Conservation (phyloP, 768 basidiomycete species). For the Sistotremastrum niveocremeum region DNA sequence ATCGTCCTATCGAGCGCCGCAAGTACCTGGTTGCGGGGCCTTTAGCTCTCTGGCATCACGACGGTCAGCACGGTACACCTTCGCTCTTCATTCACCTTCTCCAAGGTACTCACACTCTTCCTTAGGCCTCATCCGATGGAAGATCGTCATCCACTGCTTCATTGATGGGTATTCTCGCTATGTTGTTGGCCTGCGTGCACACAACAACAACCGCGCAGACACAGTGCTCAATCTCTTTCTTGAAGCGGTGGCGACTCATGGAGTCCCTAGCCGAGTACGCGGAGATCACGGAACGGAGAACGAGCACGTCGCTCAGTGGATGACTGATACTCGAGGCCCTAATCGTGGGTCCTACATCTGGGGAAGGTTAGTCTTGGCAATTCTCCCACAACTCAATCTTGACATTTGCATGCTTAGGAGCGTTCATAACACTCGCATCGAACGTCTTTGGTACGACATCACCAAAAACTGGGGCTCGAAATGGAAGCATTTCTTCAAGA, state of each 20-base stretch:
- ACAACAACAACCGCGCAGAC: slow-evolving; percentile 26
- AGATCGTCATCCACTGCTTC: slow-evolving; percentile 27
- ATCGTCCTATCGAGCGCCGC: slow-evolving; percentile 12
- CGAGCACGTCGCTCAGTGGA: slow-evolving; percentile 8
- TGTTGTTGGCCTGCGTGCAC: slow-evolving; percentile 21
- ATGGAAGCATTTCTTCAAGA: slow-evolving; percentile 35
- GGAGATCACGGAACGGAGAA: slow-evolving; percentile 14
- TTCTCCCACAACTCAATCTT: neutral
- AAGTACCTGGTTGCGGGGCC: slow-evolving; percentile 22
- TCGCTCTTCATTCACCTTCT: too few relatives aligned
- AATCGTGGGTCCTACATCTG: slow-evolving; percentile 11
- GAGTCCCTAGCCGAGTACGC: slow-evolving; percentile 15
- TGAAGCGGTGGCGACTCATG: slow-evolving; percentile 10
- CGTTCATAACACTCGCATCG: slow-evolving; percentile 28
- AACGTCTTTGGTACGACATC: slow-evolving; percentile 26
- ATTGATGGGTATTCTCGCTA: slow-evolving; percentile 29
- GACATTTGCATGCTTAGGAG: slow-evolving; percentile 12
- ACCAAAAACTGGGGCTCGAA: slow-evolving; percentile 21
- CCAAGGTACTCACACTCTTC: neutral
- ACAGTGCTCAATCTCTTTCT: slow-evolving; percentile 27
- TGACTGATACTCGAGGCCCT: slow-evolving; percentile 7
- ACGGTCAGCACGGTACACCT: slow-evolving; percentile 22
- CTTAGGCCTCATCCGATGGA: slow-evolving; percentile 22
- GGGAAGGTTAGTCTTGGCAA: slow-evolving; percentile 8
- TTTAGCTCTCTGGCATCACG: slow-evolving; percentile 27